Percentiles rank a stretch among this genome's conserved stretches.
Conservation (phyloP, 1,139 yeast species). For the Candida gigantensis region DNA sequence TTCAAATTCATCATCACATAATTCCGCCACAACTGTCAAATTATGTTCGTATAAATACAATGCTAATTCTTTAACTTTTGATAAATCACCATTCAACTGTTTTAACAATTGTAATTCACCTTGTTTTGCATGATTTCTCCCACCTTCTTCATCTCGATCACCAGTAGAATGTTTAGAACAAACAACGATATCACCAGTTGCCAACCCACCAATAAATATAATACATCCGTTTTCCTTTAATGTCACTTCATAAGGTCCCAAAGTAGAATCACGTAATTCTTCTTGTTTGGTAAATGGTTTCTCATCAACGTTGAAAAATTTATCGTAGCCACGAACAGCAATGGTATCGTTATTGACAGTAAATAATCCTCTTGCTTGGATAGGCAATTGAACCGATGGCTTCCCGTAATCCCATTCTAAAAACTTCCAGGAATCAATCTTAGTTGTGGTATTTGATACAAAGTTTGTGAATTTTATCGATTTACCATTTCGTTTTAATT, state of each 20-base stretch:
- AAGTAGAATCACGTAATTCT: conserved; percentile 45
- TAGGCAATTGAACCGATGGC: conserved; percentile 54
- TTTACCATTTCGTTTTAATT: conserved; percentile 25
- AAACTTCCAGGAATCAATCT: conserved; percentile 69
- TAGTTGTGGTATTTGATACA: conserved; percentile 11
- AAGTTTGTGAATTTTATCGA: conserved; percentile 23
- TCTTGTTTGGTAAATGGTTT: conserved; percentile 52
- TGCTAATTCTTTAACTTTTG: conserved; percentile 54
- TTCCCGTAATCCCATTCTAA: conserved; percentile 85
- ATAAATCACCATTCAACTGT: conserved; percentile 42
- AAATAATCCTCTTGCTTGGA: conserved; percentile 83
- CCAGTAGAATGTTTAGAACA: conserved; percentile 94
- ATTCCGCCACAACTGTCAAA: conserved; percentile 87
- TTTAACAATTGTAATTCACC: conserved; percentile 61
- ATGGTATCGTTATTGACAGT: conserved; percentile 53
- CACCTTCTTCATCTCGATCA: conserved; percentile 43
- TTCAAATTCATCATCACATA: conserved; percentile 90
- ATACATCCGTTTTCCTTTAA: conserved; percentile 95
- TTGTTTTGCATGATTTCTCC: conserved; percentile 70
- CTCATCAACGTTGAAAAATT: conserved; percentile 85
- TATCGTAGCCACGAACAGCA: conserved; percentile 87
- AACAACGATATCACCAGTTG: conserved; percentile 71
- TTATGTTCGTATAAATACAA: conserved; percentile 48
- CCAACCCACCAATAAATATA: conserved; percentile 74
- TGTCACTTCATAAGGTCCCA: conserved; percentile 80